Percentiles rank a stretch among this genome's conserved stretches.
Conservation (phyloP, 495 filamentous ascomycete genomes). For the Clavariopsis aquatica region DNA sequence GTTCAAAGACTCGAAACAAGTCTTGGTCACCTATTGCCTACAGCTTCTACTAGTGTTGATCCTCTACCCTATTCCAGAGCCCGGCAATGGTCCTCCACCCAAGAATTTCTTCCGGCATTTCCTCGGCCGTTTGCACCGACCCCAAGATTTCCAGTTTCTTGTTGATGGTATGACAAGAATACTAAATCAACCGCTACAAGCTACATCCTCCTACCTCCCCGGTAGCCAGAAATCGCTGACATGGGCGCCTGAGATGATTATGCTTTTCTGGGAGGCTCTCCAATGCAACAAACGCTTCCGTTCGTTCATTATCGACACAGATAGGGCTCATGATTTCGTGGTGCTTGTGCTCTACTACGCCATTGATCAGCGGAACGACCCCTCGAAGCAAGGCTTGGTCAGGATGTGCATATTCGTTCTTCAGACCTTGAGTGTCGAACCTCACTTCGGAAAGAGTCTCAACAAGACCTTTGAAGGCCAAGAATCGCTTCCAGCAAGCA, state of each 20-base stretch:
- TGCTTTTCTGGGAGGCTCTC: constrained; percentile 96
- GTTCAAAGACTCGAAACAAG: constrained; percentile 89
- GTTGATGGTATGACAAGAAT: constrained; percentile 94
- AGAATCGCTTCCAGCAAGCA: constrained; percentile 77
- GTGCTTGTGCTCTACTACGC: constrained; percentile 91
- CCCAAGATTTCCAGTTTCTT: constrained; percentile 97
- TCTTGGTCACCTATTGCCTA: constrained; percentile 86
- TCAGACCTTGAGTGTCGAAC: constrained; percentile 92
- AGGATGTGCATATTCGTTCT: constrained; percentile 96
- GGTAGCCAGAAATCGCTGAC: constrained; percentile 78
- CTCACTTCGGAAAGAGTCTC: constrained; percentile 84
- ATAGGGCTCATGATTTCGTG: constrained; percentile 88
- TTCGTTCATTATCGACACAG: constrained; percentile 95
- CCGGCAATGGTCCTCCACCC: constrained; percentile 57
- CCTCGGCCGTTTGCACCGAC: constrained; percentile 84
- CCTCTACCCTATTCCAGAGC: constrained; percentile 88
- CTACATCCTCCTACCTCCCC: constrained; percentile 83
- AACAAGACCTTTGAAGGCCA: constrained; percentile 89
- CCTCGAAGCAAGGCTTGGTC: constrained; percentile 87
- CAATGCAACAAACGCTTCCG: constrained; percentile 98
- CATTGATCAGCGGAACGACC: constrained; percentile 79
- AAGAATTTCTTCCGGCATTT: constrained; percentile 96
- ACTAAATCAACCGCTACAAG: constrained; percentile 90
- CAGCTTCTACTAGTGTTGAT: constrained; percentile 87
- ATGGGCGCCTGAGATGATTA: constrained; percentile 94